Evolutionary conservation across 2,329 filamentous ascomycete species (phyloP).

Genomic region (Aureobasidium melanogenum): DNA sequence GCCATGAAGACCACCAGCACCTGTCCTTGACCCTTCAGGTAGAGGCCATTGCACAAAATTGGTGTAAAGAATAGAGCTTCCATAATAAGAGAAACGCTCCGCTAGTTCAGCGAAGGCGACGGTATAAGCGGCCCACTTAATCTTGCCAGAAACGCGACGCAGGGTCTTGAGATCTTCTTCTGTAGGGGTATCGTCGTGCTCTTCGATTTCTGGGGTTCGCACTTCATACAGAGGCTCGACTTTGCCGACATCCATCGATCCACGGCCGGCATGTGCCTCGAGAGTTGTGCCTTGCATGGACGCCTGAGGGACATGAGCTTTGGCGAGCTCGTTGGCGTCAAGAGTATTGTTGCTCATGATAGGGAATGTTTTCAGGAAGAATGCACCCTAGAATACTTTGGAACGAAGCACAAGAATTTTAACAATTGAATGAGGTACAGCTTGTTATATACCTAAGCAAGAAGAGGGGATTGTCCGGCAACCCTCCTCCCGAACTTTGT

Average conservation of each 20-base stretch:
- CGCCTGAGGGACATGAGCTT: not conserved
- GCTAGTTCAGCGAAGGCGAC: slow-evolving; percentile 53
- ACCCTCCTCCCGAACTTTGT: not conserved
- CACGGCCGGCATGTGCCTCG: not conserved
- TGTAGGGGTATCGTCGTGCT: slow-evolving; percentile 28
- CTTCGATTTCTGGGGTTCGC: not conserved
- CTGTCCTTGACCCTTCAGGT: slow-evolving; percentile 23
- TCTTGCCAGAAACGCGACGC: slow-evolving; percentile 40
- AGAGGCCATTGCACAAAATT: slow-evolving; percentile 21
- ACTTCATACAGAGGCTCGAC: not conserved
- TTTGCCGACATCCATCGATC: slow-evolving; percentile 10
- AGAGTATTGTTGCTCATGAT: slow-evolving; percentile 1
- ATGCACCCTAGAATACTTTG: not conserved
- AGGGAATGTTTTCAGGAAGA: not conserved
- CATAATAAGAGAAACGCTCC: slow-evolving; percentile 54
- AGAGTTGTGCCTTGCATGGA: not conserved
- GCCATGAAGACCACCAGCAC: slow-evolving; percentile 20
- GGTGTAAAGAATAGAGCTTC: slow-evolving; percentile 37
- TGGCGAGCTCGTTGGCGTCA: not conserved
- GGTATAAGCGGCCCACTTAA: slow-evolving; percentile 45
- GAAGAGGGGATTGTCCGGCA: not conserved
- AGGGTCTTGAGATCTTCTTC: slow-evolving; percentile 39
- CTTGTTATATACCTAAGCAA: not conserved
- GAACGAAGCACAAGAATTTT: not conserved
- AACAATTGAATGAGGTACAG: not conserved